These are phyloP conservation scores for Scheffersomyces insectosa DNA, from an alignment of 1,139 yeast species.

Conservation along the genomic window DNA sequence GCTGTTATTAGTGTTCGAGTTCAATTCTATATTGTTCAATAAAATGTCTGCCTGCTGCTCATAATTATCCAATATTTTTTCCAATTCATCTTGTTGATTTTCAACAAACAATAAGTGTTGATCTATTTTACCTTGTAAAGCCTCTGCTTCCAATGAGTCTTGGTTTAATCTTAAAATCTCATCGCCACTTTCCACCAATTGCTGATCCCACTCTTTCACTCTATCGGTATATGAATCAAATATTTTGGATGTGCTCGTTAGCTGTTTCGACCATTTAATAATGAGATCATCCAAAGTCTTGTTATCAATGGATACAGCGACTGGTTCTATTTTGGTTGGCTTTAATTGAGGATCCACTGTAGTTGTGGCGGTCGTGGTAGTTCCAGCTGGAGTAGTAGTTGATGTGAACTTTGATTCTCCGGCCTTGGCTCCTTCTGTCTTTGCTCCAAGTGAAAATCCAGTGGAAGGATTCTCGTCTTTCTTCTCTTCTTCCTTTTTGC, in stretches of 20 bases:
- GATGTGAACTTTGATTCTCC: conserved; percentile 13
- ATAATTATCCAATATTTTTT: conserved; percentile 75
- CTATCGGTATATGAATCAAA: conserved; percentile 78
- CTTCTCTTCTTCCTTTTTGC: conserved; percentile 18
- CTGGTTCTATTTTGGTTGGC: conserved; percentile 57
- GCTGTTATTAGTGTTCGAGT: conserved; percentile 11
- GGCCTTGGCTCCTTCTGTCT: not conserved
- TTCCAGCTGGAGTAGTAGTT: conserved; percentile 6
- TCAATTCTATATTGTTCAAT: conserved; percentile 43
- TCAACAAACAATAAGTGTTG: conserved; percentile 85
- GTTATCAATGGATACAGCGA: conserved; percentile 80
- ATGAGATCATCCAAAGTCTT: conserved; percentile 91
- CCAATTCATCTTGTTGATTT: conserved; percentile 91
- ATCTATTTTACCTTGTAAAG: conserved; percentile 80
- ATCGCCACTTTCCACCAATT: conserved; percentile 81
- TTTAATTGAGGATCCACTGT: conserved; percentile 33
- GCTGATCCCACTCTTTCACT: conserved; percentile 82
- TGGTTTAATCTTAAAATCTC: conserved; percentile 77
- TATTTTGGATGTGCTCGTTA: conserved; percentile 68
- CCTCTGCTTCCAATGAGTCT: conserved; percentile 81
- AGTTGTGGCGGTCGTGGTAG: conserved; percentile 16
- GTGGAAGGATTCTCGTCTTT: conserved; percentile 16
- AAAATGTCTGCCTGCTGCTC: conserved; percentile 79
- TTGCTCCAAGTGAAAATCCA: not conserved
- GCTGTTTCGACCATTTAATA: conserved; percentile 88